Evolutionary conservation across 768 basidiomycete species (phyloP), one percentile per base, ranked within the genome.

Genomic region (Tulasnella sp.): DNA sequence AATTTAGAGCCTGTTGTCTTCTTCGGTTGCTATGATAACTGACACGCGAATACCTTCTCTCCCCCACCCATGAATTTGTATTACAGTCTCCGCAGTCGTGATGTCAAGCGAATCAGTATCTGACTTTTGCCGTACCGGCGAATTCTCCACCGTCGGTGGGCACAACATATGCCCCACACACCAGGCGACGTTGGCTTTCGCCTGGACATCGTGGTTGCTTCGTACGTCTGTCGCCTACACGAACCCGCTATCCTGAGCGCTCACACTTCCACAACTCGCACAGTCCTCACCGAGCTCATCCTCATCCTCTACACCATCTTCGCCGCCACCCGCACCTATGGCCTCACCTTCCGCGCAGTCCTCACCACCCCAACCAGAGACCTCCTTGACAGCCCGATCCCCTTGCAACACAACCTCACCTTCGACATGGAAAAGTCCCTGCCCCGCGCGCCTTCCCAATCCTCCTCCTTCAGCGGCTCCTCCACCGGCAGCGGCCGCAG

Each of bases 131-230:
- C 35, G 29, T 18, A 23, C 61, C 29, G 73, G 39, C 26, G 35
- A 29, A 26, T 13, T 15, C 37, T 42, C 71, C 67, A 75, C 37
- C 37, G 51, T 51, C 26, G 20, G 69, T 3, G 51, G 44, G 6
- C 39, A 39, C 23, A 77, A 70, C 76, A 74, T 74, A 13, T 74
- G 73, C 51, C 73, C 73, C 20, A 48, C 73, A 3, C 73, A 74
- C 42, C n/a, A 44, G 9, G 76, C 76, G 20, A 70, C 46, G 18
- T 40, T 77, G 29, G 76, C 61, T 3, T 77, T 77, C n/a, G 39
- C 37, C 26, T 77, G 76, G 76, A 42, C 55, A 26, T 70, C 76
- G 35, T 77, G 70, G 61, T 35, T 77, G 13, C 40, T 77, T 18
- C 76, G 74, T 57, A 57, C 57, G 74, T 75, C 74, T 37, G 15